Conservation (phyloP, 352 stramenopile genomes). For the Lagenidium sp. region DNA sequence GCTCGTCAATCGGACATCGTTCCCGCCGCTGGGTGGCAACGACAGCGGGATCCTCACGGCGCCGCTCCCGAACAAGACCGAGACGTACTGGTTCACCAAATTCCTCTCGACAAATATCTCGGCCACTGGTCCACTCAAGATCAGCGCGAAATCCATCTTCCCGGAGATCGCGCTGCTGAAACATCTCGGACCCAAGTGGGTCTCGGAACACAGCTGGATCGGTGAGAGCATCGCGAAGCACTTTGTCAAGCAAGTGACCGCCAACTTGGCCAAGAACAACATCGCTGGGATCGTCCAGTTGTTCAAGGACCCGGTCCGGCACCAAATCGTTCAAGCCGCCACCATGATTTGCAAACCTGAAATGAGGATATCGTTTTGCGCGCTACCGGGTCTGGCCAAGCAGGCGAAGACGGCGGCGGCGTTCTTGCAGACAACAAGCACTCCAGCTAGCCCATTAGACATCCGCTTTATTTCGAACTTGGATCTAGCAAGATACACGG, state of each 20-base stretch:
- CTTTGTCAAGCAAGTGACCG: not conserved
- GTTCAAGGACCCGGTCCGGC: no score
- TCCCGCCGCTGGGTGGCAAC: not conserved
- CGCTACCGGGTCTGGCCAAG: no score
- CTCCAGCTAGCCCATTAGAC: no score
- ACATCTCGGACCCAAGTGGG: slow-evolving; percentile 3
- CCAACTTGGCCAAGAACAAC: not conserved
- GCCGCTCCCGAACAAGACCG: not conserved
- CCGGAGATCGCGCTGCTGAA: slow-evolving; percentile 8
- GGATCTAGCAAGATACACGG: no score
- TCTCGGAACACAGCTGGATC: slow-evolving; percentile 5
- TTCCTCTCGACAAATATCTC: not conserved
- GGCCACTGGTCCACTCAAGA: not conserved
- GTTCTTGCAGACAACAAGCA: no score
- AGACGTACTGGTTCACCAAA: slow-evolving; percentile 7
- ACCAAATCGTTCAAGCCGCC: no score
- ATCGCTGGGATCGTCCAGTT: slow-evolving; percentile 1
- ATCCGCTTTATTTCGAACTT: no score
- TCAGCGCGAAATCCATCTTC: slow-evolving; percentile 1
- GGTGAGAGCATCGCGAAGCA: slow-evolving; percentile 3
- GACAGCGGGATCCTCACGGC: not conserved
- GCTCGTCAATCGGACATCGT: not conserved
- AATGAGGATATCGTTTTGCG: no score
- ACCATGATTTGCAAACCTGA: no score
- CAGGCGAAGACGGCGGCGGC: no score